Conservation (phyloP, 1,139 yeast genomes). For the Petasospora rhodanensis region DNA sequence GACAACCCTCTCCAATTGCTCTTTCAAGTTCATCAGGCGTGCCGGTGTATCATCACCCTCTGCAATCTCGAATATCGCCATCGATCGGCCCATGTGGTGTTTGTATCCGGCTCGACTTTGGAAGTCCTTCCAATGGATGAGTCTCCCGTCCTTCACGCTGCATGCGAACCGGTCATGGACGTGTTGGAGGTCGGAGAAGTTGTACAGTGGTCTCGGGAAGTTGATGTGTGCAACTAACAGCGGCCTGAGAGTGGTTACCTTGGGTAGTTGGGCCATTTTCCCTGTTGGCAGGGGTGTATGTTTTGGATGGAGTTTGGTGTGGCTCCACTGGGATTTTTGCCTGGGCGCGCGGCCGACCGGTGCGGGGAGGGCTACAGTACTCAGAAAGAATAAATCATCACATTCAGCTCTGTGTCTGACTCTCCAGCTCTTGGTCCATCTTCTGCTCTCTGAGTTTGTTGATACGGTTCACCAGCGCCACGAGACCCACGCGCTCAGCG, state of each 20-base stretch:
- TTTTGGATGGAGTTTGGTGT: too few relatives aligned
- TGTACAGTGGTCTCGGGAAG: constrained; percentile 11
- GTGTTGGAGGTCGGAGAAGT: constrained; percentile 10
- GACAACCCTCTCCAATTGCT: too few relatives aligned
- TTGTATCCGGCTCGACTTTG: constrained; percentile 15
- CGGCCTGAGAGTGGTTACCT: too few relatives aligned
- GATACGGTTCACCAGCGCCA: constrained; percentile 61
- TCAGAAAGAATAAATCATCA: too few relatives aligned
- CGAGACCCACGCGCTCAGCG: constrained; percentile 71
- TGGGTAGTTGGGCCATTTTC: too few relatives aligned
- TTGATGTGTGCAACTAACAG: constrained; percentile 17
- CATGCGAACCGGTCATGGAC: constrained; percentile 12
- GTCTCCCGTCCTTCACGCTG: constrained; percentile 6
- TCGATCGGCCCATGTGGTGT: constrained; percentile 18
- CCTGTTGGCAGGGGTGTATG: too few relatives aligned
- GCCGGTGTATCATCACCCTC: neutral
- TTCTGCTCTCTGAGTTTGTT: constrained; percentile 59
- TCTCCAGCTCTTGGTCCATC: constrained; percentile 29
- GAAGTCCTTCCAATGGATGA: constrained; percentile 19
- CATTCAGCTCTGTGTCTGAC: too few relatives aligned
- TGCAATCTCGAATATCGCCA: constrained; percentile 13
- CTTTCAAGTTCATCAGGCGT: constrained; percentile 5
- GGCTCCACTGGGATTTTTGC: too few relatives aligned
- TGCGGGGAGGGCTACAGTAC: too few relatives aligned
- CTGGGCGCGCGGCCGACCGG: too few relatives aligned